Conservation (phyloP, 2,329 filamentous ascomycete species). For the Exophiala sideris region DNA sequence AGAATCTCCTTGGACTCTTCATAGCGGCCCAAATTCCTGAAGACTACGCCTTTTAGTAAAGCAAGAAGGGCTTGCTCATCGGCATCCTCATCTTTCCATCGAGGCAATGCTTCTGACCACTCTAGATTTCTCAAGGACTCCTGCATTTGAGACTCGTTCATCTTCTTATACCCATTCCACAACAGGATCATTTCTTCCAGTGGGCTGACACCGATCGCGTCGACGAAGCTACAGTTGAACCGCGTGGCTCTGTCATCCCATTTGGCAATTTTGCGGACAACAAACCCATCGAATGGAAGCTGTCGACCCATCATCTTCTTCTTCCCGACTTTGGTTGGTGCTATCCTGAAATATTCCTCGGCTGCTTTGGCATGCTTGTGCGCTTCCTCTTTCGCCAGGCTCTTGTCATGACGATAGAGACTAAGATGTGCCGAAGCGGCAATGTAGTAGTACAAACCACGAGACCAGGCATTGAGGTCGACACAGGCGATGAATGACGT, state of each 20-base stretch:
- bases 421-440: slow-evolving; percentile 75
- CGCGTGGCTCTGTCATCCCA: slow-evolving; percentile 76
- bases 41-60: slow-evolving; percentile 63
- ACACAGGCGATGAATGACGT: slow-evolving; percentile 67
- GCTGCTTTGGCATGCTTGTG: slow-evolving; percentile 60
- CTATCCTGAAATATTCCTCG: slow-evolving; percentile 67
- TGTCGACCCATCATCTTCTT: slow-evolving; percentile 88
- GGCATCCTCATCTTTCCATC: slow-evolving; percentile 50
- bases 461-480: slow-evolving; percentile 86
- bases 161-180: slow-evolving; percentile 85
- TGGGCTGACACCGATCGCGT: slow-evolving; percentile 77
- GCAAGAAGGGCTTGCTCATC: slow-evolving; percentile 65
- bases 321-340: slow-evolving; percentile 71
- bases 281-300: slow-evolving; percentile 84
- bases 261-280: slow-evolving; percentile 77
- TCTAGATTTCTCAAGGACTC: slow-evolving; percentile 60
- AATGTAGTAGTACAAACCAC: slow-evolving; percentile 84
- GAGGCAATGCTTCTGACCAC: slow-evolving; percentile 56
- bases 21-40: slow-evolving; percentile 61
- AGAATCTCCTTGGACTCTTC: slow-evolving; percentile 65
- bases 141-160: slow-evolving; percentile 64
- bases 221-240: slow-evolving; percentile 65
- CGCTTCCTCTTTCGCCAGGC: slow-evolving; percentile 42
- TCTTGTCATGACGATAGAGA: slow-evolving; percentile 63
- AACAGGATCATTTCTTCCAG: slow-evolving; percentile 89